A percentile compares a stretch with the other conserved stretches of the same genome.
Evolutionary conservation across 495 filamentous ascomycete species (phyloP).

Genomic region (Podospora pseudoanserina): DNA sequence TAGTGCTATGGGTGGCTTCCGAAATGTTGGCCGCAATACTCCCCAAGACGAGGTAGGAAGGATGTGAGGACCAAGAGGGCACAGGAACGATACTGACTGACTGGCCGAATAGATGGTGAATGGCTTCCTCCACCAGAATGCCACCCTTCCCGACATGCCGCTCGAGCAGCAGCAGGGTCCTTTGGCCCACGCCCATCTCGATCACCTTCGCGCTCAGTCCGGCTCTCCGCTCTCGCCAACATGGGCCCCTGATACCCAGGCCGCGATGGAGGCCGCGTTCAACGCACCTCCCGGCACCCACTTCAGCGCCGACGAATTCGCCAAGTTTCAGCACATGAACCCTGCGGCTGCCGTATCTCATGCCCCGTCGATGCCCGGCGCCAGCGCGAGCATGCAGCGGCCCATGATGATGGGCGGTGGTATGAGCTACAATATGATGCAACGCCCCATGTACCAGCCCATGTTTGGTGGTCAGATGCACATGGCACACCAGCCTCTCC

Average conservation of each 20-base stretch:
- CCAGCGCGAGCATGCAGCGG: slow-evolving; percentile 30
- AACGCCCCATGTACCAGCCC: slow-evolving; percentile 49
- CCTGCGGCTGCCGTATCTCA: slow-evolving; percentile 21
- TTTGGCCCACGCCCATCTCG: slow-evolving; percentile 39
- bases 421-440: slow-evolving; percentile 45
- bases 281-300: slow-evolving; percentile 55
- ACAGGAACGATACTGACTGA: neutral
- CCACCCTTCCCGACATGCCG: slow-evolving; percentile 41
- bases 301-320: slow-evolving; percentile 82
- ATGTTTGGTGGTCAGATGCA: slow-evolving; percentile 50
- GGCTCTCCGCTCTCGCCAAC: slow-evolving; percentile 42
- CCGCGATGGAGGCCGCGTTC: slow-evolving; percentile 77
- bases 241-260: slow-evolving; percentile 56
- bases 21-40: slow-evolving; percentile 37
- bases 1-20: slow-evolving; percentile 40
- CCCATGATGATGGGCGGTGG: slow-evolving; percentile 55
- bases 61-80: neutral
- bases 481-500: slow-evolving; percentile 34
- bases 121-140: slow-evolving; percentile 76
- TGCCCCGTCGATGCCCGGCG: slow-evolving; percentile 49
- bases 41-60: slow-evolving; percentile 46
- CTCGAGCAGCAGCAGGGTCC: slow-evolving; percentile 36
- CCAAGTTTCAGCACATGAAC: slow-evolving; percentile 73
- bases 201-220: slow-evolving; percentile 31
- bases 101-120: slow-evolving; percentile 73